Evolutionary conservation across 2,329 filamentous ascomycete species (phyloP).

Genomic region (Colletotrichum horii): DNA sequence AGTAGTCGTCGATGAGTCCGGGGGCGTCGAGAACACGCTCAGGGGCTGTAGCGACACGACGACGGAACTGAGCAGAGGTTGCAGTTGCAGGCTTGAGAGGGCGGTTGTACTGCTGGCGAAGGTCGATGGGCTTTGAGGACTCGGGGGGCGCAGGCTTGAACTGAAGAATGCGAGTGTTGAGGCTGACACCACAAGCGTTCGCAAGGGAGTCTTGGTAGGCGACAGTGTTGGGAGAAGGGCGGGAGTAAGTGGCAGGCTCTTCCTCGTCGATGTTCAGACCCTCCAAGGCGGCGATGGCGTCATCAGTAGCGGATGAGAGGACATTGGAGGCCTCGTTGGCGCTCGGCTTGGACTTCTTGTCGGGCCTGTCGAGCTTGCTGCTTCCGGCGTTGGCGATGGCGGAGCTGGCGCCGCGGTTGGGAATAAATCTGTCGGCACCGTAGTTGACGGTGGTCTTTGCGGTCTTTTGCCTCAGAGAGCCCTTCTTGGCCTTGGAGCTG

Average conservation of each 20-base stretch:
- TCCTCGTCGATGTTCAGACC: slow-evolving; percentile 77
- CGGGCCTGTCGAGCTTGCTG: slow-evolving; percentile 77
- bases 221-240: slow-evolving; percentile 83
- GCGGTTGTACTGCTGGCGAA: slow-evolving; percentile 97
- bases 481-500: slow-evolving; percentile 63
- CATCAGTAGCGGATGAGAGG: slow-evolving; percentile 80
- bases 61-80: slow-evolving; percentile 83
- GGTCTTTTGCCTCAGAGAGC: slow-evolving; percentile 54
- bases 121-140: slow-evolving; percentile 97
- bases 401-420: slow-evolving; percentile 89
- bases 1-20: slow-evolving; percentile 97
- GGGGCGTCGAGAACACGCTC: slow-evolving; percentile 97
- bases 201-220: slow-evolving; percentile 94
- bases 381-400: slow-evolving; percentile 82
- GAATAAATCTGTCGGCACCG: slow-evolving; percentile 91
- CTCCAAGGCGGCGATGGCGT: slow-evolving; percentile 80
- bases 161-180: slow-evolving; percentile 93
- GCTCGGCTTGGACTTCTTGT: slow-evolving; percentile 76
- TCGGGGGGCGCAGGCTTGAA: slow-evolving; percentile 99
- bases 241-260: slow-evolving; percentile 71
- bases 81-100: slow-evolving; percentile 81
- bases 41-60: slow-evolving; percentile 90
- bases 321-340: slow-evolving; percentile 74
- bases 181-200: slow-evolving; percentile 87
- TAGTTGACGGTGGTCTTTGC: slow-evolving; percentile 82